These are phyloP conservation scores for Myxozyma vanderwaltii DNA, from an alignment of 805 yeast genomes.

Conservation along the genomic window DNA sequence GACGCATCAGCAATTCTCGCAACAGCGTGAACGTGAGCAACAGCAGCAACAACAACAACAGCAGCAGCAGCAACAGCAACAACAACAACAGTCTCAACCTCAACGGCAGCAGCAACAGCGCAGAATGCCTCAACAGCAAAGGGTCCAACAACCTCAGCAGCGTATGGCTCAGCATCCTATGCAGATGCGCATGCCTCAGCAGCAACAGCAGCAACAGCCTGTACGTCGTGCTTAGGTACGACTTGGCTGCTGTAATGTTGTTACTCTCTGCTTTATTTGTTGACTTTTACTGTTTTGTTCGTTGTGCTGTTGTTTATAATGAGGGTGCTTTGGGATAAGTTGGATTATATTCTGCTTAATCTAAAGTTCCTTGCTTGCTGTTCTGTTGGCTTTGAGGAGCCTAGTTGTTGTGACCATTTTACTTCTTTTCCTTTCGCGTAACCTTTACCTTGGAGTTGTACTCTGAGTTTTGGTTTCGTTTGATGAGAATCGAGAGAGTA, in stretches of 20 bases:
- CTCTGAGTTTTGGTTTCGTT: neutral
- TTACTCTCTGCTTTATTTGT: neutral
- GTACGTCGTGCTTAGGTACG: constrained; percentile 22
- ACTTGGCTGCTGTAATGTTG: neutral
- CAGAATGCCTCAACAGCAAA: constrained; percentile 33
- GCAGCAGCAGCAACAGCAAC: constrained; percentile 27
- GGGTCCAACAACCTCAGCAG: constrained; percentile 38
- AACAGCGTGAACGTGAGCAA: constrained; percentile 11
- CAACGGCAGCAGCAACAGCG: constrained; percentile 18
- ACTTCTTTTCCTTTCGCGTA: neutral
- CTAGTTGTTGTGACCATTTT: neutral
- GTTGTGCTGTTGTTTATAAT: neutral
- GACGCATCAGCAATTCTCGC: constrained; percentile 23
- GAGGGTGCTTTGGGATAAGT: neutral
- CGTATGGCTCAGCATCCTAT: constrained; percentile 34
- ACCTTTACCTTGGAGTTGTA: neutral
- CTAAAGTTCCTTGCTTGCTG: neutral
- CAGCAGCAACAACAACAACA: constrained; percentile 33
- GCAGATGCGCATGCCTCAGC: constrained; percentile 8
- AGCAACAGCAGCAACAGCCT: constrained; percentile 38
- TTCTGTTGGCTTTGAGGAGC: neutral
- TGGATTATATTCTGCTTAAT: neutral
- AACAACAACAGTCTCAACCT: constrained; percentile 14
- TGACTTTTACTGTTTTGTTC: neutral
- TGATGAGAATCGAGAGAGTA: neutral